Conservation (phyloP, 257 asterid genomes). For the Nemophila menziesii region DNA sequence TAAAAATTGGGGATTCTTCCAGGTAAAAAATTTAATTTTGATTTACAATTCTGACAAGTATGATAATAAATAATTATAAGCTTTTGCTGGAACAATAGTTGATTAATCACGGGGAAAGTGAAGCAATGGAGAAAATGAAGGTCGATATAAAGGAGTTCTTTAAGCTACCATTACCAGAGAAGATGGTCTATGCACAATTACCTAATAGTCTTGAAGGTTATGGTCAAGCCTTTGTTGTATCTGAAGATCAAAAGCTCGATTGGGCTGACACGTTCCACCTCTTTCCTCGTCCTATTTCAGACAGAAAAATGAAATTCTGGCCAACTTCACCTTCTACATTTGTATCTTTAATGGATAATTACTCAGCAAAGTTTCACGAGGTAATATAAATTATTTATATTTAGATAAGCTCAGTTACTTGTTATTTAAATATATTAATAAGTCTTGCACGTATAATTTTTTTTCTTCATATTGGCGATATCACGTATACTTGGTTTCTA, state of each 20-base stretch:
- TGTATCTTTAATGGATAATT: no score
- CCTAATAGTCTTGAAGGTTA: slow-evolving; percentile 27
- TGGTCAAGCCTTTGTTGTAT: slow-evolving; percentile 30
- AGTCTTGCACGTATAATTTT: no score
- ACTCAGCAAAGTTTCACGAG: no score
- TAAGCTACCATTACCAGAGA: slow-evolving; percentile 25
- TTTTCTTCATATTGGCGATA: no score
- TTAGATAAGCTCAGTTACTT: no score
- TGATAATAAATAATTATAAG: no score
- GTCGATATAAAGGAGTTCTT: slow-evolving; percentile 18
- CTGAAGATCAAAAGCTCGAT: slow-evolving; percentile 33
- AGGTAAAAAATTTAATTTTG: slow-evolving; percentile 11
- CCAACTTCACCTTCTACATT: slow-evolving; percentile 18
- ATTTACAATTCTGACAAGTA: background rate
- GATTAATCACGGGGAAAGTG: slow-evolving; percentile 20
- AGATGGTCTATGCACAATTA: slow-evolving; percentile 18
- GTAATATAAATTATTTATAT: no score
- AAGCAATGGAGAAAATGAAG: slow-evolving; percentile 29
- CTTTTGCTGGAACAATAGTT: slow-evolving; percentile 9
- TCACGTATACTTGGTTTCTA: no score
- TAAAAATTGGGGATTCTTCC: slow-evolving; percentile 32
- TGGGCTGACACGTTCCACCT: slow-evolving; percentile 30
- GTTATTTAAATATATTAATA: no score
- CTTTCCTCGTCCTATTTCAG: slow-evolving; percentile 15
- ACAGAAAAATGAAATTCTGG: slow-evolving; percentile 20